phyloP scores from a whole-genome alignment of 2,329 filamentous ascomycete genomes.

The Scedosporium aurantiacum region DNA sequence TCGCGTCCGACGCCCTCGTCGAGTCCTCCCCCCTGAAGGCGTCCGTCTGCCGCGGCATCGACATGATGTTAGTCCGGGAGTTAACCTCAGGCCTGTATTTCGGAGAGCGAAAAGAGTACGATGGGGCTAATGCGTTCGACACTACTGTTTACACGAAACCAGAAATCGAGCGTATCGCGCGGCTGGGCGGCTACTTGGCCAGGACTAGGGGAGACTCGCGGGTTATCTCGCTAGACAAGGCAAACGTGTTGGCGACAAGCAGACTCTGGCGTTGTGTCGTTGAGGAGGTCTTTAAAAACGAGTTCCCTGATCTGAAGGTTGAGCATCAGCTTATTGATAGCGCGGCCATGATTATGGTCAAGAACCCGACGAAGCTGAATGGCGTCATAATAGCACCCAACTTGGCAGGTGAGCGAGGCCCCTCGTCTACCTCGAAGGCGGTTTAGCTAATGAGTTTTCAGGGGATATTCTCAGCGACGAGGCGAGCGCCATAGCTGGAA shows the following conservation, averaged over 20 bases:
- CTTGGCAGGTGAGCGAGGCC: too few species aligned
- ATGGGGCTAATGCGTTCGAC: conserved; percentile 65
- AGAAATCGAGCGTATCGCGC: conserved; percentile 81
- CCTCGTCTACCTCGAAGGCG: too few species aligned
- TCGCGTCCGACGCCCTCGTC: conserved; percentile 77
- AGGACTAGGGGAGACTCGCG: conserved; percentile 56
- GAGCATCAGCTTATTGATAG: conserved; percentile 89
- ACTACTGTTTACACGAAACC: conserved; percentile 76
- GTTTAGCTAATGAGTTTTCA: too few species aligned
- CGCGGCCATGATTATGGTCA: conserved; percentile 96
- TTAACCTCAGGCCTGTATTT: conserved; percentile 93
- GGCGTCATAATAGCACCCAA: conserved; percentile 90
- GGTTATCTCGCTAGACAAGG: conserved; percentile 88
- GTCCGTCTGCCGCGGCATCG: conserved; percentile 71
- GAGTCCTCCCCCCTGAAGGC: conserved; percentile 80
- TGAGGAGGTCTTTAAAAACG: conserved; percentile 70
- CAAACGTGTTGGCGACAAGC: conserved; percentile 86
- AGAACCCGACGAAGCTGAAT: conserved; percentile 79
- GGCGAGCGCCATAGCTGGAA: conserved; percentile 90
- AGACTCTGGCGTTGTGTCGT: conserved; percentile 83
- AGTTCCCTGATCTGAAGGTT: conserved; percentile 78
- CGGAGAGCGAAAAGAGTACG: conserved; percentile 72
- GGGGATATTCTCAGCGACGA: conserved; percentile 95
- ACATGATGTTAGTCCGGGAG: conserved; percentile 90
- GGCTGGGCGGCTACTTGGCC: conserved; percentile 72